phyloP scores from a whole-genome alignment of 345 rosid species.

The Adansonia digitata region DNA sequence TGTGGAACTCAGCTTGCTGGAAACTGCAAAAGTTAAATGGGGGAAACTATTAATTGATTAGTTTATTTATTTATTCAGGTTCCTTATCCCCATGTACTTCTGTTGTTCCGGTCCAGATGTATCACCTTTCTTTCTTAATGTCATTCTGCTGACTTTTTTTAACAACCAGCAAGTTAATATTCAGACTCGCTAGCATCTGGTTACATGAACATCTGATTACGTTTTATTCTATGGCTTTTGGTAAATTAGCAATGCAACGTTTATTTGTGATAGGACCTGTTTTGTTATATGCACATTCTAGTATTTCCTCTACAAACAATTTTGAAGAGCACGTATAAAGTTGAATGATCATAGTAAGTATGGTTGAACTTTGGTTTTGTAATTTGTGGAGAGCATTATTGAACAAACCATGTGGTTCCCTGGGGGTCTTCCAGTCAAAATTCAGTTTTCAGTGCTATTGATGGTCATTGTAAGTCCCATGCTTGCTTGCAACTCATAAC shows the following conservation, averaged over 20 bases:
- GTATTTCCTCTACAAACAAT: not conserved
- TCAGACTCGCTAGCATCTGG: not conserved
- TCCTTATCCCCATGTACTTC: not conserved
- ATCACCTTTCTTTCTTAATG: not conserved
- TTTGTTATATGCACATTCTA: not conserved
- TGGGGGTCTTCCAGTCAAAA: not conserved
- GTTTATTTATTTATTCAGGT: not conserved
- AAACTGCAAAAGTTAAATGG: not conserved
- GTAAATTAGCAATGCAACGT: not conserved
- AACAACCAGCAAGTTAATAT: not conserved
- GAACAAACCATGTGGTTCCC: not conserved
- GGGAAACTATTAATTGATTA: no score
- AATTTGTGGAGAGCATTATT: not conserved
- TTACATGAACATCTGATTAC: not conserved
- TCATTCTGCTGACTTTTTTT: not conserved
- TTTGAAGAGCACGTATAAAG: not conserved
- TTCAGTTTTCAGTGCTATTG: not conserved
- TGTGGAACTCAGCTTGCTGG: not conserved
- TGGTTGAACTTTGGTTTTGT: not conserved
- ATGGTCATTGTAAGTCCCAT: not conserved
- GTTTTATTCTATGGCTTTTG: not conserved
- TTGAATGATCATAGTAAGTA: not conserved
- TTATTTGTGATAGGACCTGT: not conserved
- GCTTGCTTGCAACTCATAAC: not conserved
- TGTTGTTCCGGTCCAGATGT: not conserved